A percentile compares a stretch with the other conserved stretches of the same genome.
These are phyloP conservation scores for Chaetomium sp. DNA, from an alignment of 2,329 filamentous ascomycete species.

Conservation along the genomic window DNA sequence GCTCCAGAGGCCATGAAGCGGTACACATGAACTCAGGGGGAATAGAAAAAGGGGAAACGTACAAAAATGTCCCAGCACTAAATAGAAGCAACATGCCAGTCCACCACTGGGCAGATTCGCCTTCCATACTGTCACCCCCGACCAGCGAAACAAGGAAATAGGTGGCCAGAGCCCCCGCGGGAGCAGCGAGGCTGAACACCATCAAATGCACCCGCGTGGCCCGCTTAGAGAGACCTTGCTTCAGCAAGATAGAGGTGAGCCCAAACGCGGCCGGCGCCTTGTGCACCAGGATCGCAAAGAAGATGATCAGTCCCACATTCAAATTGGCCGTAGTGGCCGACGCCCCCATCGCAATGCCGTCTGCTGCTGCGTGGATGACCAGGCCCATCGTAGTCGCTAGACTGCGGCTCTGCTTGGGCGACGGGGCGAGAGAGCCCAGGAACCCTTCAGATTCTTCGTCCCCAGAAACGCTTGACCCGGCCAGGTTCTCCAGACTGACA, in stretches of 20 bases:
- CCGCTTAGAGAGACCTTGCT: constrained; percentile 84
- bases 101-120: constrained; percentile 69
- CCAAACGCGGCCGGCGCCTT: constrained; percentile 96
- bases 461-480: constrained; percentile 29
- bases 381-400: constrained; percentile 85
- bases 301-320: constrained; percentile 82
- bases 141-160: constrained; percentile 73
- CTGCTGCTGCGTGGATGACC: constrained; percentile 92
- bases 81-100: constrained; percentile 93
- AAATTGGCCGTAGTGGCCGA: constrained; percentile 69
- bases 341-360: constrained; percentile 92
- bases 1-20: background rate
- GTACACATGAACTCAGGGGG: no score
- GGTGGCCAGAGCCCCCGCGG: constrained; percentile 75
- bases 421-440: constrained; percentile 50
- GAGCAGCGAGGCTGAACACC: constrained; percentile 86
- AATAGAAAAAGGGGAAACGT: constrained; percentile 42
- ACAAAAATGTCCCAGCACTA: constrained; percentile 93
- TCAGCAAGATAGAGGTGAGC: constrained; percentile 80
- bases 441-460: constrained; percentile 55
- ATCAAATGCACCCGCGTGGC: constrained; percentile 77
- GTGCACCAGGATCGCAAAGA: constrained; percentile 94
- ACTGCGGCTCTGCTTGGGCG: constrained; percentile 53
- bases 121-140: constrained; percentile 52
- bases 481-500: constrained; percentile 81